A percentile compares a stretch with the other conserved stretches of the same genome.
Evolutionary conservation across 495 filamentous ascomycete genomes (phyloP).

Genomic region (Daldinia bambusicola): DNA sequence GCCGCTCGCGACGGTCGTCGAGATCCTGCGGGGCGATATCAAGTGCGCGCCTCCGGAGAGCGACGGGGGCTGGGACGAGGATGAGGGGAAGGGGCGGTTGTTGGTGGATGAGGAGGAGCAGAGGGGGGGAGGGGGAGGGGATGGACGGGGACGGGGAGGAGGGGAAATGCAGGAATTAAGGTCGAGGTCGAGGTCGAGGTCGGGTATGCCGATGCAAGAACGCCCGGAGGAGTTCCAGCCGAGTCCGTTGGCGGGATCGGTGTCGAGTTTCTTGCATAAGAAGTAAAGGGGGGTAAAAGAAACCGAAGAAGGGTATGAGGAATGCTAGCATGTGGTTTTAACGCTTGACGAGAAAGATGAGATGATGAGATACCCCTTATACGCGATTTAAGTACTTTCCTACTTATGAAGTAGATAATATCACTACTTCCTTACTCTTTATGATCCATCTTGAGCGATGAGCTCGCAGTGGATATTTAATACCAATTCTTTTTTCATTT

Average conservation of each 20-base stretch:
- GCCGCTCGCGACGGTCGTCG: slow-evolving; percentile 63
- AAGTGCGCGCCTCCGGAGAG: slow-evolving; percentile 49
- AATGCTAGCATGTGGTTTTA: background rate
- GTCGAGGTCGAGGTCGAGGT: too few species aligned
- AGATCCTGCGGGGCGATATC: slow-evolving; percentile 65
- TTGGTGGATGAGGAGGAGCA: slow-evolving; percentile 17
- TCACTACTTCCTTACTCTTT: background rate
- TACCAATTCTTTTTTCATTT: background rate
- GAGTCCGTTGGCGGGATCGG: slow-evolving; percentile 51
- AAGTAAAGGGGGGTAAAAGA: slow-evolving; percentile 18
- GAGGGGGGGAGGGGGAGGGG: slow-evolving; percentile 13
- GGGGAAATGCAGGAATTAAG: slow-evolving; percentile 25
- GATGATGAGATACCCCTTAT: slow-evolving; percentile 8
- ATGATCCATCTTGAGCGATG: background rate
- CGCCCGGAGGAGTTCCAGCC: slow-evolving; percentile 48
- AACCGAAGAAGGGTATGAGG: background rate
- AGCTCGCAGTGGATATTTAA: background rate
- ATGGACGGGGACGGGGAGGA: background rate
- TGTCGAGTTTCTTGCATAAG: slow-evolving; percentile 46
- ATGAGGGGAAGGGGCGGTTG: slow-evolving; percentile 28
- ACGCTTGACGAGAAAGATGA: background rate
- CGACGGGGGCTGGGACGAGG: slow-evolving; percentile 33
- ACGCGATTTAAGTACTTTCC: background rate
- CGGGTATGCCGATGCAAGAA: slow-evolving; percentile 6
- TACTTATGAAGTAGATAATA: background rate